A percentile compares a stretch with the other conserved stretches of the same genome.
These are phyloP conservation scores for Lathyrus tuberosus DNA, from an alignment of 306 rosid genomes.

Conservation along the genomic window DNA sequence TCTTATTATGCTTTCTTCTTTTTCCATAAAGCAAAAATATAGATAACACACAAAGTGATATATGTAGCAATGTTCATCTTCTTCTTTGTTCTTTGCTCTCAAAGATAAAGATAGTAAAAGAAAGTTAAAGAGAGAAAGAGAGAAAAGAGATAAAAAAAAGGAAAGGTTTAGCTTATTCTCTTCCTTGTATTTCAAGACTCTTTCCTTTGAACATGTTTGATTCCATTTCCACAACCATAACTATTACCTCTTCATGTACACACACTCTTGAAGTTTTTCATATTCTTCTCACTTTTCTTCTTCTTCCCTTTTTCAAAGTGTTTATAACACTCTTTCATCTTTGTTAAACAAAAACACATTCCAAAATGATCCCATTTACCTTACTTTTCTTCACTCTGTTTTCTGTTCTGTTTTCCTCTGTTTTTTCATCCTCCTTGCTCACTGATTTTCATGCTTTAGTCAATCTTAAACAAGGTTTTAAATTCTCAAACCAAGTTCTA, in stretches of 20 bases:
- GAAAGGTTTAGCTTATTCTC: conserved; percentile 61
- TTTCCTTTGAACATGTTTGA: conserved; percentile 71
- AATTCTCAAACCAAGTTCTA: conserved; percentile 59
- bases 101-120: conserved; percentile 51
- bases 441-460: conserved; percentile 66
- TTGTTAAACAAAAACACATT: conserved; percentile 46
- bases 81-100: conserved; percentile 46
- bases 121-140: conserved; percentile 27
- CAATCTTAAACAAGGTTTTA: conserved; percentile 62
- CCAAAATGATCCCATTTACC: conserved; percentile 59
- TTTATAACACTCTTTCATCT: conserved; percentile 55
- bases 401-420: conserved; percentile 58
- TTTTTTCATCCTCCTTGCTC: conserved; percentile 57
- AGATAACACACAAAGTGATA: conserved; percentile 34
- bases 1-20: conserved; percentile 37
- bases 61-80: conserved; percentile 46
- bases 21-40: conserved; percentile 50
- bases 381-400: conserved; percentile 54
- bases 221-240: conserved; percentile 43
- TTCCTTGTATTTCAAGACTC: conserved; percentile 82
- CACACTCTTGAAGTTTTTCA: conserved; percentile 57
- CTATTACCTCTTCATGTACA: conserved; percentile 30
- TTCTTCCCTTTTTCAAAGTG: conserved; percentile 44
- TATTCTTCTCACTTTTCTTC: conserved; percentile 60
- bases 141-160: conserved; percentile 22